Conservation (phyloP, 805 yeast genomes). For the Candida hungchunana region DNA sequence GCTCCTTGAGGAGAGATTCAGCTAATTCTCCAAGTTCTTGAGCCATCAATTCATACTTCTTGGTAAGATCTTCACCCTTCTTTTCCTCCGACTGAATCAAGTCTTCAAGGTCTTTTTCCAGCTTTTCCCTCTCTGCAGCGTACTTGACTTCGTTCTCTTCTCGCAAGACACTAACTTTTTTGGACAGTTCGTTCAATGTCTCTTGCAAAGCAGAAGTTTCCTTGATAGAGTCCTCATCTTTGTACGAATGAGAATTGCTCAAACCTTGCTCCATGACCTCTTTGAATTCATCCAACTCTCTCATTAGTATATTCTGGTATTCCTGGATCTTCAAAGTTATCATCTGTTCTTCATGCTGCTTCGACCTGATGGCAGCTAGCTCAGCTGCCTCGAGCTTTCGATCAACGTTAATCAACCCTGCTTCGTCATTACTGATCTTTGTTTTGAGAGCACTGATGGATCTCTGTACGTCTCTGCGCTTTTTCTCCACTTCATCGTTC, state of each 20-base stretch:
- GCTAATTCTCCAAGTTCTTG: slow-evolving; percentile 19
- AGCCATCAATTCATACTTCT: slow-evolving; percentile 27
- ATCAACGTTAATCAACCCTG: slow-evolving; percentile 13
- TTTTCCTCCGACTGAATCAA: slow-evolving; percentile 24
- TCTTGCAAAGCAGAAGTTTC: slow-evolving; percentile 21
- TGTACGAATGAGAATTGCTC: slow-evolving; percentile 23
- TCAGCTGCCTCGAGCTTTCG: slow-evolving; percentile 8
- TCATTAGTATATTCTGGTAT: slow-evolving; percentile 24
- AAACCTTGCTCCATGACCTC: slow-evolving; percentile 26
- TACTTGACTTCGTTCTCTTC: slow-evolving; percentile 4
- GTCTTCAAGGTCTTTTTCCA: slow-evolving; percentile 18
- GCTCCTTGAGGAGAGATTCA: slow-evolving; percentile 3
- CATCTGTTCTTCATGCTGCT: slow-evolving; percentile 16
- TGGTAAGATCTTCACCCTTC: slow-evolving; percentile 28
- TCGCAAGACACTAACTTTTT: slow-evolving; percentile 2
- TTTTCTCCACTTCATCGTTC: slow-evolving; percentile 5
- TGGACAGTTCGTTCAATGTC: slow-evolving; percentile 8
- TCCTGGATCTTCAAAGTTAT: slow-evolving; percentile 26
- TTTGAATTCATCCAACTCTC: slow-evolving; percentile 33
- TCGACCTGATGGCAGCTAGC: slow-evolving; percentile 4
- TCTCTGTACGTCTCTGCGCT: slow-evolving; percentile 2
- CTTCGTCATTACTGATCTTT: slow-evolving; percentile 15
- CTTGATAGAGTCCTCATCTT: slow-evolving; percentile 9
- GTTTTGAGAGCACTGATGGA: slow-evolving; percentile 10
- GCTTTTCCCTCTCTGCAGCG: slow-evolving; percentile 1